Evolutionary conservation across 129 eudicot genomes (phyloP), one percentile per base, ranked within the genome.

Genomic region (Ambrosia trifida): DNA sequence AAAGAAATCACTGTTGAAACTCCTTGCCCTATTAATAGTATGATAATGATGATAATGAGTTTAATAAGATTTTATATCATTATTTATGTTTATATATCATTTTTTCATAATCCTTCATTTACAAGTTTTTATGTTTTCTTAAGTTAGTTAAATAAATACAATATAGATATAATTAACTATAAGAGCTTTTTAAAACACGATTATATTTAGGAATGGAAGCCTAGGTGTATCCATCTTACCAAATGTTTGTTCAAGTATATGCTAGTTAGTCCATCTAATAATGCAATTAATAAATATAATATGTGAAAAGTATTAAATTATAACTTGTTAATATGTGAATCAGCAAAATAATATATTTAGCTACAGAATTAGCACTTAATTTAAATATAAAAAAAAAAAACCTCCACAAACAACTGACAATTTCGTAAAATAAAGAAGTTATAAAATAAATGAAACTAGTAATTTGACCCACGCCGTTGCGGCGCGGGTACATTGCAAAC

Each of bases 251-350:
- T 66, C 72, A 75, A 18, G 45, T 52, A 75, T 66, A 24, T 24
- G 79, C 57, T 66, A 31, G 79, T 75, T 75, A 54, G 60, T 53
- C 52, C 47, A 56, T 66, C 73, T 66, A 66, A 75, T 75, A 66
- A 75, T n/a, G n/a, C 38, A 41, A 74, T 57, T 38, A 3, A 50
- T 36, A 5, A 5, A 38, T 44, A 32, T 7, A 63, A 53, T 19
- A 20, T 56, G 28, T 1, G 11, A 51, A 45, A 45, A 51, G 17
- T 13, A 51, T 51, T 16, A 45, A 45, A 51, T 16, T 13, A 51
- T 51, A 4, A 51, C 58, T 51, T 17, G 1, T 1, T 16, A 17
- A 17, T 19, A 51, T 17, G 58, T 51, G 28, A 16, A 16, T 17
- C 5, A 4, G 16, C 20, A 49, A 14, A n/a, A 50, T 41, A 46